phyloP scores from a whole-genome alignment of 306 rosid species.

The Morella rubra region DNA sequence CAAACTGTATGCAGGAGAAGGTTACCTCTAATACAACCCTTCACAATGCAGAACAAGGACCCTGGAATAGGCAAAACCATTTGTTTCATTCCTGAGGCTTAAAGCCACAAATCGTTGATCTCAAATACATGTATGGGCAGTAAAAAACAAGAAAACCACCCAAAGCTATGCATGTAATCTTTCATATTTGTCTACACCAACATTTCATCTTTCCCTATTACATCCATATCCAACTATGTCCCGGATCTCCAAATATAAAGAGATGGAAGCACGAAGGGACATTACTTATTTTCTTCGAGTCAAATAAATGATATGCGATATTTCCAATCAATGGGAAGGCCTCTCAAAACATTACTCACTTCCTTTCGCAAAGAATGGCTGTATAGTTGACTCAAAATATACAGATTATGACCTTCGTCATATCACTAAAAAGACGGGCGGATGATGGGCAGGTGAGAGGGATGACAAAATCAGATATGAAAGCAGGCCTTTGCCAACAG shows the following conservation, averaged over 20 bases:
- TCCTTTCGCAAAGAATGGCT: slow-evolving; percentile 42
- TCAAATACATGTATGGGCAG: background rate
- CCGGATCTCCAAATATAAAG: slow-evolving; percentile 30
- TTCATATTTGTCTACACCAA: slow-evolving; percentile 23
- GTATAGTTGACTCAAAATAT: slow-evolving; percentile 59
- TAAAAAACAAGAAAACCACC: background rate
- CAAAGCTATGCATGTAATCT: background rate
- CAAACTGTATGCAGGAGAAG: background rate
- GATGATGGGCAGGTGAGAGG: slow-evolving; percentile 27
- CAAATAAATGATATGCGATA: slow-evolving; percentile 42
- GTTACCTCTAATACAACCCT: too few relatives aligned
- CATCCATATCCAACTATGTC: slow-evolving; percentile 32
- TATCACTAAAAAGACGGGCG: background rate
- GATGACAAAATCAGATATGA: slow-evolving; percentile 33
- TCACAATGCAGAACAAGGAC: background rate
- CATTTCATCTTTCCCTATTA: slow-evolving; percentile 12
- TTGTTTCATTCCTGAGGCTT: slow-evolving; percentile 7
- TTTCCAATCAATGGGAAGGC: slow-evolving; percentile 43
- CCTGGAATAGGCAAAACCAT: background rate
- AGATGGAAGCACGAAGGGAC: slow-evolving; percentile 12
- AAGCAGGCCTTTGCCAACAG: slow-evolving; percentile 18
- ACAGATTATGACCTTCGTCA: slow-evolving; percentile 55
- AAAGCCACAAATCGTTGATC: background rate
- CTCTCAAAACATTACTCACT: slow-evolving; percentile 36
- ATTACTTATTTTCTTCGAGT: slow-evolving; percentile 41